phyloP scores from a whole-genome alignment of 352 stramenopile species.

The Pythium volutum region DNA sequence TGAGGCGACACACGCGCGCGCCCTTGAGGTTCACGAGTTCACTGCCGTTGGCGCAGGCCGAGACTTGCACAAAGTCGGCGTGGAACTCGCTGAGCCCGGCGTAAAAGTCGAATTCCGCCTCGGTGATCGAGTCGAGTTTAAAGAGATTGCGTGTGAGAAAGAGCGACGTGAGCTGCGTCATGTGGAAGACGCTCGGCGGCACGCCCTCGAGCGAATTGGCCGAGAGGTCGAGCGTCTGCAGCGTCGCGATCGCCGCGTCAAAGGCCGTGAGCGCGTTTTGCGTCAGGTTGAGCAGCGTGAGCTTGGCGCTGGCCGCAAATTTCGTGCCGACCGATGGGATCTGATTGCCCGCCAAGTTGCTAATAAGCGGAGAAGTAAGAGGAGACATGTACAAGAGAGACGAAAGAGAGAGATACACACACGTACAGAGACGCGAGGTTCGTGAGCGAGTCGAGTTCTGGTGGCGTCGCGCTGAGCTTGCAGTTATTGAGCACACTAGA shows the following conservation, averaged over 20 bases:
- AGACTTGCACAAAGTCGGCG: conserved; percentile 50
- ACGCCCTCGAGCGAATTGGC: conserved; percentile 46
- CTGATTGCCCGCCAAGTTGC: conserved; percentile 48
- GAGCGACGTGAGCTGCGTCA: conserved; percentile 42
- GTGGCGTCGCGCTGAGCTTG: conserved; percentile 38
- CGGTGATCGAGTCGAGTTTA: conserved; percentile 47
- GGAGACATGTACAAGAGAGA: too few relatives aligned
- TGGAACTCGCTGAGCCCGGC: conserved; percentile 52
- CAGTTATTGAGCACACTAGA: conserved; percentile 45
- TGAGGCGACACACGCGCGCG: conserved; percentile 43
- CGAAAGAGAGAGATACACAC: too few relatives aligned
- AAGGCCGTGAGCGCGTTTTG: conserved; percentile 43
- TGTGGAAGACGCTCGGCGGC: conserved; percentile 45
- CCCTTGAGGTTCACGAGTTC: conserved; percentile 60
- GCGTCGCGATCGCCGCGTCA: conserved; percentile 32
- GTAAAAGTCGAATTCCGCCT: conserved; percentile 66
- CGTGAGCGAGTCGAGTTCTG: conserved; percentile 40
- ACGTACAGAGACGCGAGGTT: conserved; percentile 46
- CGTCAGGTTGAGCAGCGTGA: conserved; percentile 46
- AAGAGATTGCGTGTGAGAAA: conserved; percentile 49
- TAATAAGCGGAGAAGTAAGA: too few relatives aligned
- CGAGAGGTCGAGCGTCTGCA: conserved; percentile 51
- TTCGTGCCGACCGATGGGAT: conserved; percentile 31
- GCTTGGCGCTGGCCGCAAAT: conserved; percentile 29
- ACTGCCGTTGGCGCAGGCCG: conserved; percentile 38